Evolutionary conservation across 2,329 filamentous ascomycete genomes (phyloP), one percentile per base, ranked within the genome.

Genomic region (Diplodia sapinea): DNA sequence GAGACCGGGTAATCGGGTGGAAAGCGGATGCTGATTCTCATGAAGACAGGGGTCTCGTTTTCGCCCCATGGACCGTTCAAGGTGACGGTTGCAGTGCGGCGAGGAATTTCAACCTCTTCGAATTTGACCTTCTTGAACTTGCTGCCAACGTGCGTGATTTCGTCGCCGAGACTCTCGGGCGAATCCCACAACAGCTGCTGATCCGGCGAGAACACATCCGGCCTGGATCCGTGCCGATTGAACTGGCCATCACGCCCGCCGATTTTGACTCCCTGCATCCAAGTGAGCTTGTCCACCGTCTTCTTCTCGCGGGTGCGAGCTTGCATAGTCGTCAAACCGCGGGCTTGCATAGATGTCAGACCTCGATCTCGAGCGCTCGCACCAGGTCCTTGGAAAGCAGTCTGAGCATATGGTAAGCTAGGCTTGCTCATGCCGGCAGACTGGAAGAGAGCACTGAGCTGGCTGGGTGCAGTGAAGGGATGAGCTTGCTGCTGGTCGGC

Each of bases 231-330:
- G 33, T 74, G 69, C 13, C 68, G 68, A 38, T 65, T 47, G 50
- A 65, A 63, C 13, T 50, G 40, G 9, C 76, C 73, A 38, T 73
- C 71, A 15, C 74, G 75, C 47, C 75, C 80, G 80, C 83, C 84
- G 66, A 89, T 87, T 70, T 87, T 88, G 50, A 89, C 86, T 62
- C 87, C 87, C 68, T 85, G 85, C 85, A 89, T 88, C 87, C 87
- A 89, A 2, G 83, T 81, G 66, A 89, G 88, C 17, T 86, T 85
- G 67, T 87, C 87, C 26, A 83, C 83, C 66, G 85, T 83, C 50
- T 82, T 82, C 61, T 81, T 80, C 66, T 81, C 72, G 49, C 77
- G 78, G 23, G 80, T 81, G 50, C 81, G 81, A 29, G 82, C 82
- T 69, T 84, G 82, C 73, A 83, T 83, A 23, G 81, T 82, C 50